These are phyloP conservation scores for Phytophthora macrochlamydospora DNA, from an alignment of 352 stramenopile species.

Conservation along the genomic window DNA sequence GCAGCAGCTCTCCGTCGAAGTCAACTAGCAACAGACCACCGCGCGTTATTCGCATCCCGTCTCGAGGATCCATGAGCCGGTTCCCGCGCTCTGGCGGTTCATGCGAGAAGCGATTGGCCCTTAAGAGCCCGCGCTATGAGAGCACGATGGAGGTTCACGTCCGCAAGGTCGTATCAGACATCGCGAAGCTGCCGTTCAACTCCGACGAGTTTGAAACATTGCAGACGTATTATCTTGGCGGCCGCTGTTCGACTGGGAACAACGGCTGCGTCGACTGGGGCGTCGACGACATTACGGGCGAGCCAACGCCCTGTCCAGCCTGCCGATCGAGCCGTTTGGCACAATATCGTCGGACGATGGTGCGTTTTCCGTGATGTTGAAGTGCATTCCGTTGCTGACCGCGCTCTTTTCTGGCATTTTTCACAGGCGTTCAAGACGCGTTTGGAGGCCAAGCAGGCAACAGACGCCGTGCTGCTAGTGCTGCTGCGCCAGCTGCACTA, in stretches of 20 bases:
- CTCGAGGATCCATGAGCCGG: constrained; percentile 43
- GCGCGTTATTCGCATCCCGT: constrained; percentile 51
- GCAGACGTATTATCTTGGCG: constrained; percentile 65
- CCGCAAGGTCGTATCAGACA: constrained; percentile 68
- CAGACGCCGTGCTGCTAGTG: constrained; percentile 50
- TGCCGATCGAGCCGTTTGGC: constrained; percentile 59
- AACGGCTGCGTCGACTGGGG: constrained; percentile 32
- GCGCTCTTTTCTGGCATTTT: constrained; percentile 5
- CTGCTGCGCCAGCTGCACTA: constrained; percentile 78
- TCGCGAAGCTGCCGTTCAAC: constrained; percentile 69
- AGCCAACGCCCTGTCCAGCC: constrained; percentile 39
- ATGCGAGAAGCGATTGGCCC: constrained; percentile 52
- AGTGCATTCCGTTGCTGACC: constrained; percentile 1
- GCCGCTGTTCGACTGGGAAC: constrained; percentile 44
- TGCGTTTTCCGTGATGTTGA: constrained; percentile 19
- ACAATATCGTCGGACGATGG: constrained; percentile 63
- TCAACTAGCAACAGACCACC: constrained; percentile 45
- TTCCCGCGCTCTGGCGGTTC: constrained; percentile 36
- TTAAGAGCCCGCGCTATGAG: constrained; percentile 77
- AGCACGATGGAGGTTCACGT: constrained; percentile 77
- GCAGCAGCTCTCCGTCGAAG: constrained; percentile 37
- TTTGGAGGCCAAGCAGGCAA: constrained; percentile 44
- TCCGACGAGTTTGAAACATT: constrained; percentile 66
- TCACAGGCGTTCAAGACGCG: constrained; percentile 52
- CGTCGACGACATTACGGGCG: constrained; percentile 29